Percentiles rank a stretch among this genome's conserved stretches.
Conservation (phyloP, 169 alveolate genomes). For the Plasmodium cynomolgi region DNA sequence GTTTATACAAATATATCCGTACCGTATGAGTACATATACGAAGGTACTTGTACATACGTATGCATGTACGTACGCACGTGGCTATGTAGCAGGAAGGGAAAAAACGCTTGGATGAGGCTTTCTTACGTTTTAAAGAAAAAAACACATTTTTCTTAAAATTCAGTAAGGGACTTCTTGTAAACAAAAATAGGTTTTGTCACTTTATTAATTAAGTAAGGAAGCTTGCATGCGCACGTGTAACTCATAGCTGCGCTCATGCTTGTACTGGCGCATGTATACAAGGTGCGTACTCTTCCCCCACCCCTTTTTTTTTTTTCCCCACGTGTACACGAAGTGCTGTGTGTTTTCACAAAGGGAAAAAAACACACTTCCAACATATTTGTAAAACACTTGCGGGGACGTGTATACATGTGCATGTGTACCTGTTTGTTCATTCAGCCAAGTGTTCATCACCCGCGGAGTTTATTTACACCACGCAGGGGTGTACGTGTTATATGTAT, state of each 20-base stretch:
- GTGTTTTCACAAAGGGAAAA: background rate
- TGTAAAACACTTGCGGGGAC: background rate
- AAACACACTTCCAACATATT: background rate
- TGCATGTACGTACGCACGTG: background rate
- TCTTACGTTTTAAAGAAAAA: background rate
- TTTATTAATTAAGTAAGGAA: background rate
- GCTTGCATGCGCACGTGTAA: background rate
- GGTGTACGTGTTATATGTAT: background rate
- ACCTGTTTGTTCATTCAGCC: background rate
- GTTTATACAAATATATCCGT: background rate
- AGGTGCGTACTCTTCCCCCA: background rate
- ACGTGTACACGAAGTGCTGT: background rate
- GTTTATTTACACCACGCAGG: background rate
- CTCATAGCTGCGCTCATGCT: background rate
- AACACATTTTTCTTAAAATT: background rate
- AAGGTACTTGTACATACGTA: constrained; percentile 5
- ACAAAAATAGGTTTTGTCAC: background rate
- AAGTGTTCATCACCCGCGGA: background rate
- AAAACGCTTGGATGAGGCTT: background rate
- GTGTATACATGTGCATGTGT: background rate
- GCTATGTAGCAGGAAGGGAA: background rate
- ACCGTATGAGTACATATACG: background rate
- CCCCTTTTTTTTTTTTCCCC: background rate
- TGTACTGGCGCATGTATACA: background rate
- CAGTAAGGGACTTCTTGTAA: background rate